Evolutionary conservation across 2,329 filamentous ascomycete species (phyloP).

Genomic region (Aspergillus sp.): DNA sequence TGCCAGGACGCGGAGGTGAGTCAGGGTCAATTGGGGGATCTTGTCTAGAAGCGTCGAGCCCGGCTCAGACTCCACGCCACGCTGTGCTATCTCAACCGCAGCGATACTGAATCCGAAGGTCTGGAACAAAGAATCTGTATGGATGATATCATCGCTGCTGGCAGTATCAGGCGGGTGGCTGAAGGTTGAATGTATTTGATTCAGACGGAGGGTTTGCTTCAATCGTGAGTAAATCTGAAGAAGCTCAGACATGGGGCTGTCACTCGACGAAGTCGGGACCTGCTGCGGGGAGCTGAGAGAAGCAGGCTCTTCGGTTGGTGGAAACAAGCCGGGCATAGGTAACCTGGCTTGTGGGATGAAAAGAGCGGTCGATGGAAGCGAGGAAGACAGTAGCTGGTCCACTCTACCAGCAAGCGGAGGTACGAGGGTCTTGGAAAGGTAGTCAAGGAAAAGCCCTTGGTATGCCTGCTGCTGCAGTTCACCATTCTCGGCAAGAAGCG

Average conservation of each 20-base stretch:
- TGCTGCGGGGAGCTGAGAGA: slow-evolving; percentile 34
- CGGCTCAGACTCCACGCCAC: slow-evolving; percentile 73
- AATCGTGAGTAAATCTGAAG: slow-evolving; percentile 57
- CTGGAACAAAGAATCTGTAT: slow-evolving; percentile 44
- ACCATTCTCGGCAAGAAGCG: slow-evolving; percentile 40
- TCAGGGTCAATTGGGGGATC: slow-evolving; percentile 79
- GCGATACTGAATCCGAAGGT: slow-evolving; percentile 80
- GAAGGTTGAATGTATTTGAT: slow-evolving; percentile 51
- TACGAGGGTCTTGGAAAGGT: slow-evolving; percentile 52
- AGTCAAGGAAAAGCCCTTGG: slow-evolving; percentile 52
- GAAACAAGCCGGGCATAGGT: slow-evolving; percentile 42
- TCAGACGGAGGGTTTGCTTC: slow-evolving; percentile 54
- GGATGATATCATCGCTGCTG: slow-evolving; percentile 48
- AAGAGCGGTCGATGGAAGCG: slow-evolving; percentile 28
- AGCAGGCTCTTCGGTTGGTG: slow-evolving; percentile 32
- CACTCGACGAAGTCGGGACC: slow-evolving; percentile 24
- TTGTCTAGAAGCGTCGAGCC: slow-evolving; percentile 77
- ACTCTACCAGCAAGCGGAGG: slow-evolving; percentile 48
- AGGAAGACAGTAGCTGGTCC: slow-evolving; percentile 31
- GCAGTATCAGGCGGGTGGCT: slow-evolving; percentile 42
- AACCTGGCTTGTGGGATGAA: slow-evolving; percentile 31
- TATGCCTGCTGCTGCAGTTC: slow-evolving; percentile 36
- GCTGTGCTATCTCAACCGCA: slow-evolving; percentile 85
- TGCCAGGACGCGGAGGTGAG: slow-evolving; percentile 81
- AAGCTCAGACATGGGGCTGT: slow-evolving; percentile 48